Evolutionary conservation across 1,139 yeast species (phyloP), one percentile per base, ranked within the genome.

Genomic region (Tardiomyces depauwii): DNA sequence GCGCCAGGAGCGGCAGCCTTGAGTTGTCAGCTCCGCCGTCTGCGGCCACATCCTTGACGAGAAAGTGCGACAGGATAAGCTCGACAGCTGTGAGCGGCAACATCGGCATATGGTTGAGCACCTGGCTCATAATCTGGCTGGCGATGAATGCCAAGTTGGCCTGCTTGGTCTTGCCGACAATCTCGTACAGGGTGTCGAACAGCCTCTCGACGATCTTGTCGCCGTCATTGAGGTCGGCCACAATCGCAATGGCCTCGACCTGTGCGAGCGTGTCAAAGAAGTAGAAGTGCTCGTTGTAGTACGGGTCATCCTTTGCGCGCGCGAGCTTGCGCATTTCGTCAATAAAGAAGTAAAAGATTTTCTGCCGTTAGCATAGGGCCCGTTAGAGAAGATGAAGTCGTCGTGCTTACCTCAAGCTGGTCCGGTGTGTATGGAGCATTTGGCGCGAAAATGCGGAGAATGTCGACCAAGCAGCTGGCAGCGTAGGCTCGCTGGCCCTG

Each of bases 361-460:
- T 47, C 55, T 55, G 40, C 1, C n/a, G 39, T 36, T 18, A 36
- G 21, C 18, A n/a, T 9, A n/a, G n/a, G n/a, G n/a, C n/a, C n/a
- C n/a, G n/a, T n/a, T n/a, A n/a, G n/a, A n/a, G n/a, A n/a, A n/a
- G n/a, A n/a, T n/a, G n/a, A n/a, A n/a, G n/a, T n/a, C n/a, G n/a
- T n/a, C n/a, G n/a, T n/a, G 45, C 56, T 71, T 27, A 72, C 78
- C 1, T 78, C 68, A 30, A 88, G 66, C 52, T 83, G 82, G 1
- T 66, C 54, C 33, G 79, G 78, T 1, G 85, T 78, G 62, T 75
- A 88, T 6, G 97, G 96, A 4, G 96, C 95, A 62, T 88, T 86
- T 0, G 96, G 96, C 0, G 96, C 96, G 59, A 73, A 82, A 11
- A 88, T 64, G 49, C 95, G 72, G 41, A 89, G 64, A 13, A 89